Conservation (phyloP, 2,329 filamentous ascomycete species). For the Fusarium lateritium region DNA sequence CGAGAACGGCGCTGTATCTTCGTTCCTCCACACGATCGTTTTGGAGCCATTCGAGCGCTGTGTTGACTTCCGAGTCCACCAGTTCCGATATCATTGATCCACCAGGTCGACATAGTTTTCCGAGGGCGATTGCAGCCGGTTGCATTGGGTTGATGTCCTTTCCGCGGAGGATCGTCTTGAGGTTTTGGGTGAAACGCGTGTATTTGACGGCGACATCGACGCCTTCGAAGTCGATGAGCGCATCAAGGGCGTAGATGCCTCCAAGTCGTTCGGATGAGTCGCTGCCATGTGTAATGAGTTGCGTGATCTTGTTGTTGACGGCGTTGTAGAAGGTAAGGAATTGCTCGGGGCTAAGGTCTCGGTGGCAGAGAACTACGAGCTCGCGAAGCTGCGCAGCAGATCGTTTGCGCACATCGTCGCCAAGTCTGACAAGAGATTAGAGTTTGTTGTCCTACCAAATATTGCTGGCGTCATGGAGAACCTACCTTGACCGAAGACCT, state of each 20-base stretch:
- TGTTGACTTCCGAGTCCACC: conserved; percentile 97
- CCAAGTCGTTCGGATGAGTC: conserved; percentile 92
- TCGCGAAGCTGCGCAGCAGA: conserved; percentile 69
- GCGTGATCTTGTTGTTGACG: conserved; percentile 71
- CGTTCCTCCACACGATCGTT: conserved; percentile 94
- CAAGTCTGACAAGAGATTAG: conserved; percentile 49
- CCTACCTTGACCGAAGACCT: conserved; percentile 70
- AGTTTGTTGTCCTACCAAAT: neutral
- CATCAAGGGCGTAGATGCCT: conserved; percentile 91
- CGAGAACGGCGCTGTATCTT: conserved; percentile 91
- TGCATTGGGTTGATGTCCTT: conserved; percentile 94
- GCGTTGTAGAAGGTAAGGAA: conserved; percentile 74
- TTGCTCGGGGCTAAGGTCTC: conserved; percentile 84
- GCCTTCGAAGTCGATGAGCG: conserved; percentile 95
- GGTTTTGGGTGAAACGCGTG: conserved; percentile 91
- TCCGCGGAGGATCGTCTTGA: conserved; percentile 88
- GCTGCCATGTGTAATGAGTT: conserved; percentile 84
- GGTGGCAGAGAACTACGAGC: conserved; percentile 68
- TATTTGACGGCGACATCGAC: conserved; percentile 95
- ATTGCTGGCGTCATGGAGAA: neutral
- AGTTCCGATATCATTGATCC: conserved; percentile 95
- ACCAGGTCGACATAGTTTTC: conserved; percentile 91
- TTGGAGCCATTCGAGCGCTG: conserved; percentile 95
- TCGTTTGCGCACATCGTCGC: conserved; percentile 67
- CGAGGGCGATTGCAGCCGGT: conserved; percentile 88